Conservation (phyloP, 306 rosid species). For the Malus sieversii region DNA sequence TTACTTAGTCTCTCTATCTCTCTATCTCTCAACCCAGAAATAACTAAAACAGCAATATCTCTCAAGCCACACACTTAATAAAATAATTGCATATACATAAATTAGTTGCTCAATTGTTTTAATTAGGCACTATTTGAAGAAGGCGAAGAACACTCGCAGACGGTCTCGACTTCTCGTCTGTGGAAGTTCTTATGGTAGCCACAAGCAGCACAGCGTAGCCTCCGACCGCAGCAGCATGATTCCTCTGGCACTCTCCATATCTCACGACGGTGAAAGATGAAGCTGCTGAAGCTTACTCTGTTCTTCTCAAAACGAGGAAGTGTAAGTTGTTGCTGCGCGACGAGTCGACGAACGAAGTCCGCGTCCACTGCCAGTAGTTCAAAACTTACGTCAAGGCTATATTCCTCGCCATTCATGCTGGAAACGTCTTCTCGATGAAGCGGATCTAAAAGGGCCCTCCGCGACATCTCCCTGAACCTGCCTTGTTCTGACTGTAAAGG, state of each 20-base stretch:
- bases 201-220: conserved; percentile 97
- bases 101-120: neutral
- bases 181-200: conserved; percentile 88
- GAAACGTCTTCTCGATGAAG: too few species aligned
- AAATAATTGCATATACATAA: neutral
- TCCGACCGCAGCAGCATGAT: conserved; percentile 83
- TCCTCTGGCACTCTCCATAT: conserved; percentile 88
- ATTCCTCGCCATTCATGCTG: too few species aligned
- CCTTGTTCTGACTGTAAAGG: too few species aligned
- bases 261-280: conserved; percentile 35
- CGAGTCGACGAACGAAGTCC: too few species aligned
- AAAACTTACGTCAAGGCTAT: too few species aligned
- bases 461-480: too few species aligned
- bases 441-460: too few species aligned
- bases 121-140: conserved; percentile 32
- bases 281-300: conserved; percentile 20
- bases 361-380: too few species aligned
- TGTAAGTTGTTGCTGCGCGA: too few species aligned
- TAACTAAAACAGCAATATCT: neutral
- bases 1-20: neutral
- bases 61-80: neutral
- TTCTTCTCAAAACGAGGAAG: conserved; percentile 46
- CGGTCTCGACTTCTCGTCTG: conserved; percentile 50
- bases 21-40: neutral
- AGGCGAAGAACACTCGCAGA: conserved; percentile 43